A percentile compares a stretch with the other conserved stretches of the same genome.
phyloP scores from a whole-genome alignment of 2,329 filamentous ascomycete genomes.

The Nemania sp. region DNA sequence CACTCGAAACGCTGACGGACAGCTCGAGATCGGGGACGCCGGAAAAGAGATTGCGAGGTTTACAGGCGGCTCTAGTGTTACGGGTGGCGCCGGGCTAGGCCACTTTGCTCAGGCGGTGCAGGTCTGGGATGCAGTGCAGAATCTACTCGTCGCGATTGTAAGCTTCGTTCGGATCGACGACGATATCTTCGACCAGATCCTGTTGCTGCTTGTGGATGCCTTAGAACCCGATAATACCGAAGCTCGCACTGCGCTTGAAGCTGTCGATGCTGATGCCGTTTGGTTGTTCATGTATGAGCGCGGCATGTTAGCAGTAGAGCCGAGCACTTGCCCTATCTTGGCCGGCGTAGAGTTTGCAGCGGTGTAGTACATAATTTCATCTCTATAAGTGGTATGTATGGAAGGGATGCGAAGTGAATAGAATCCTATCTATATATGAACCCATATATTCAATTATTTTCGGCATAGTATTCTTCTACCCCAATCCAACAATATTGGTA shows the following conservation, averaged over 20 bases:
- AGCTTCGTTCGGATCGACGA: conserved; percentile 74
- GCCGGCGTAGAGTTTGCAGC: conserved; percentile 57
- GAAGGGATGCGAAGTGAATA: neutral
- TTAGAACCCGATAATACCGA: conserved; percentile 58
- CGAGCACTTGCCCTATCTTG: conserved; percentile 55
- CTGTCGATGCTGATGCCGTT: conserved; percentile 78
- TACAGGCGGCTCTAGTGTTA: conserved; percentile 1
- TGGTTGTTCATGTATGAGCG: conserved; percentile 73
- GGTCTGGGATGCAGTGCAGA: conserved; percentile 72
- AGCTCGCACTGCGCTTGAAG: conserved; percentile 69
- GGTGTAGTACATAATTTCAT: conserved; percentile 31
- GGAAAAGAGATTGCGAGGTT: conserved; percentile 33
- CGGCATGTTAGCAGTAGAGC: conserved; percentile 53
- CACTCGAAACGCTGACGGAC: conserved; percentile 41
- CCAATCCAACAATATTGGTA: too few relatives aligned
- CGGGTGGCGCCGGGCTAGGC: conserved; percentile 58
- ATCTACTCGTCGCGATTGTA: conserved; percentile 71
- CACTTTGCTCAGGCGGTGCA: conserved; percentile 71
- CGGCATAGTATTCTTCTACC: too few relatives aligned
- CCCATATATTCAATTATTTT: neutral
- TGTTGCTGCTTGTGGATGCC: conserved; percentile 69
- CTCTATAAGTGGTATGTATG: neutral
- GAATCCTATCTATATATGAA: neutral
- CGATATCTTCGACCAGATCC: conserved; percentile 76
- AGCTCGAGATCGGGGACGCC: conserved; percentile 40